Evolutionary conservation across 768 basidiomycete genomes (phyloP).

Genomic region (Boletus pseudopeckii): DNA sequence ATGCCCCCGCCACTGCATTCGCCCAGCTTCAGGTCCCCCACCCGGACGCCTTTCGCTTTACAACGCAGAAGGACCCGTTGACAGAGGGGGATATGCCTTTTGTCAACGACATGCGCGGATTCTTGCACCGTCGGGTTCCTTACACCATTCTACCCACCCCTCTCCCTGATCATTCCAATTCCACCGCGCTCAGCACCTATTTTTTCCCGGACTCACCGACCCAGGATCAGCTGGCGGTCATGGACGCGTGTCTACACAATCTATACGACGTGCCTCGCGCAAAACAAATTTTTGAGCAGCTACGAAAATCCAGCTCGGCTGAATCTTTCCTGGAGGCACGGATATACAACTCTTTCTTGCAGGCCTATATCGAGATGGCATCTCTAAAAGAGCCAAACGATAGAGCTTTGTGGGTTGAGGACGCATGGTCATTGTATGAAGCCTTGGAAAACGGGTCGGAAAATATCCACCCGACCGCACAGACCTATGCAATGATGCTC

Average conservation of each 20-base stretch:
- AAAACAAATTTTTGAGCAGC: slow-evolving; percentile 61
- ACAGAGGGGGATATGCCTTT: slow-evolving; percentile 10
- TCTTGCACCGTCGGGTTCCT: slow-evolving; percentile 44
- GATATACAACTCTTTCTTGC: slow-evolving; percentile 64
- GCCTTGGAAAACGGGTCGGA: slow-evolving; percentile 50
- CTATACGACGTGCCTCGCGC: slow-evolving; percentile 76
- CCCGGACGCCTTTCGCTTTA: slow-evolving; percentile 39
- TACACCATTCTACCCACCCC: slow-evolving; percentile 68
- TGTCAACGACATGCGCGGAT: slow-evolving; percentile 44
- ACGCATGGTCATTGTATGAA: slow-evolving; percentile 59
- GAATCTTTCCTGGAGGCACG: slow-evolving; percentile 46
- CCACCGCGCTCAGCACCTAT: slow-evolving; percentile 40
- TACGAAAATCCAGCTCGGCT: slow-evolving; percentile 44
- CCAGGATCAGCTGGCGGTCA: slow-evolving; percentile 69
- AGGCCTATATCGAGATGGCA: slow-evolving; percentile 62
- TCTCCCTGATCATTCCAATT: slow-evolving; percentile 45
- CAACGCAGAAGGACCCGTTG: slow-evolving; percentile 23
- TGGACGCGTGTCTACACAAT: slow-evolving; percentile 80
- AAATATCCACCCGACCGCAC: slow-evolving; percentile 46
- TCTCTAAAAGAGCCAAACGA: slow-evolving; percentile 41
- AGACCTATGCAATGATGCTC: slow-evolving; percentile 71
- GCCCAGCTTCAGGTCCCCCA: slow-evolving; percentile 35
- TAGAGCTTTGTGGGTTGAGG: slow-evolving; percentile 55
- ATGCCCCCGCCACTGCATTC: slow-evolving; percentile 52
- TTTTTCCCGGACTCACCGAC: slow-evolving; percentile 65